Evolutionary conservation across 1,284 basidiomycete genomes (phyloP), one percentile per base, ranked within the genome.

Genomic region (Irpex lacteus): DNA sequence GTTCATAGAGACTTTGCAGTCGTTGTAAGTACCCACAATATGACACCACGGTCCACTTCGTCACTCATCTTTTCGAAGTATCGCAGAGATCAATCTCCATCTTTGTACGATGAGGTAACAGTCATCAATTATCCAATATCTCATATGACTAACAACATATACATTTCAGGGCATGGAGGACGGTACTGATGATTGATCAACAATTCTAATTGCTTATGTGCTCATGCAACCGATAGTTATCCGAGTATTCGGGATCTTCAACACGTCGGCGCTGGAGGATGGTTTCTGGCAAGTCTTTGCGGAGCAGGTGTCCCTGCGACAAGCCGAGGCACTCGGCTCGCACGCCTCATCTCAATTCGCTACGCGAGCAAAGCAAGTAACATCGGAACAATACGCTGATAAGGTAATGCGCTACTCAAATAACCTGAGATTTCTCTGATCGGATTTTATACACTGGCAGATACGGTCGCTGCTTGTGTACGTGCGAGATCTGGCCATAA

Each of bases 211-310:
- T 26, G 26, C 26, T 26, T 26, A 2, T 26, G 9, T 13, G 19
- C 21, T 53, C 19, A 53, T 26, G 9, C 19, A 53, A 19, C 15
- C n/a, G 9, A 56, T 34, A 56, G 54, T 36, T 34, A 13, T 56
- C 7, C 54, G 77, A 59, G 77, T 89, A 13, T 86, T 85, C 60
- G 85, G 84, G 0, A 76, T 88, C 5, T 85, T 81, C 62, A 84
- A 81, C 0, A 83, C 86, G 56, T 78, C 80, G 0, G 79, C 85
- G 65, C 71, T 86, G 49, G 78, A 81, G 54, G 64, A 74, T 62
- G 77, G 76, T 11, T 74, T 83, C 44, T 88, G 87, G 87, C 78
- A 82, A 13, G 77, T 78, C 0, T 66, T 86, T 71, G 72, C 1
- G 78, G 84, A 59, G 73, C 84, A 8, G 74, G 71, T 7, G 76